phyloP scores from a whole-genome alignment of 306 rosid species.

The Quercus aquifolioides region DNA sequence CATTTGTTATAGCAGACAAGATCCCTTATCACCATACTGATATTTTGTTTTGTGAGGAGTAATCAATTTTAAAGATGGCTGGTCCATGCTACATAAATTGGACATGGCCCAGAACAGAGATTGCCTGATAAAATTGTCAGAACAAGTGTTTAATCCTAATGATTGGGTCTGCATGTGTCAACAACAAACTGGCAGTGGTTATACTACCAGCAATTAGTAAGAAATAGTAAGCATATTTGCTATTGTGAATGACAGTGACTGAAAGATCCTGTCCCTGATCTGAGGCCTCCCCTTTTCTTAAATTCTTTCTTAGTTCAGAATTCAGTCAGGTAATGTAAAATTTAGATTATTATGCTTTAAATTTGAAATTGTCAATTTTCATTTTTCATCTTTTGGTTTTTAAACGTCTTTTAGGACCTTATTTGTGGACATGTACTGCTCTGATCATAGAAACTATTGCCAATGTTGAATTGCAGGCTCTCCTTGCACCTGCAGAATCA shows the following conservation, averaged over 20 bases:
- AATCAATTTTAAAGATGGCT: no score
- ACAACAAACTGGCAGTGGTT: neutral
- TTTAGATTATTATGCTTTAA: neutral
- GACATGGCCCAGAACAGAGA: neutral
- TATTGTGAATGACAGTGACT: neutral
- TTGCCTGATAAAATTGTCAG: neutral
- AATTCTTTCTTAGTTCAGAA: neutral
- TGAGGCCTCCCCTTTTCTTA: neutral
- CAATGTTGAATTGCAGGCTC: conserved; percentile 54
- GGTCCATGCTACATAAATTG: no score
- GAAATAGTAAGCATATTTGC: neutral
- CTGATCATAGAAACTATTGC: conserved; percentile 3
- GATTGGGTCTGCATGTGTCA: neutral
- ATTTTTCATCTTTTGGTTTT: neutral
- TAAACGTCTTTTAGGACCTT: neutral
- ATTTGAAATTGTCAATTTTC: neutral
- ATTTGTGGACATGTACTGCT: conserved; percentile 7
- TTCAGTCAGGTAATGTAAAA: neutral
- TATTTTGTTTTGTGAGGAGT: neutral
- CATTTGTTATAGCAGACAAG: no score
- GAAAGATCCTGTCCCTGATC: neutral
- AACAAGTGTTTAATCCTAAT: neutral
- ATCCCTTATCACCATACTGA: no score
- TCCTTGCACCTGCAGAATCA: conserved; percentile 75
- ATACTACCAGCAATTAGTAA: neutral